Evolutionary conservation across 2,329 filamentous ascomycete species (phyloP).

Genomic region (Fusarium citri): DNA sequence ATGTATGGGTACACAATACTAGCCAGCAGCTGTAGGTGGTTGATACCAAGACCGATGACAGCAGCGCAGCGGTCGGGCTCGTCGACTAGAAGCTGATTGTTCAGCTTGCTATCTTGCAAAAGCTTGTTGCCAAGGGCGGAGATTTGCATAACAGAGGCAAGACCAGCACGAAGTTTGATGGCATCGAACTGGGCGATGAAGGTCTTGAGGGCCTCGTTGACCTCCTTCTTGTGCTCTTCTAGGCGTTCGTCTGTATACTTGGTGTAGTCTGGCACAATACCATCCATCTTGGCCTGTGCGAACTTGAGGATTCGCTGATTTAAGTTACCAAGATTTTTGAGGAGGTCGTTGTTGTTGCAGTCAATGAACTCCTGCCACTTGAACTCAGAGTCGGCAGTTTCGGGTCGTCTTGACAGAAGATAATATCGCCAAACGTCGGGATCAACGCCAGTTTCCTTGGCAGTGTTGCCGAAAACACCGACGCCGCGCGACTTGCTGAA

Average conservation of each 20-base stretch:
- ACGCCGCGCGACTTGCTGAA: slow-evolving; percentile 92
- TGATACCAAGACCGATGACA: slow-evolving; percentile 82
- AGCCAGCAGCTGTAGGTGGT: slow-evolving; percentile 85
- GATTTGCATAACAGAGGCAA: slow-evolving; percentile 74
- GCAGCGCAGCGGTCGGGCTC: slow-evolving; percentile 66
- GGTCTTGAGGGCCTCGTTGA: slow-evolving; percentile 73
- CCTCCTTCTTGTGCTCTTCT: slow-evolving; percentile 67
- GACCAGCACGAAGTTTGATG: slow-evolving; percentile 75
- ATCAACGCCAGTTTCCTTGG: slow-evolving; percentile 84
- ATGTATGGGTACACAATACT: slow-evolving; percentile 86
- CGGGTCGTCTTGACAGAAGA: slow-evolving; percentile 85
- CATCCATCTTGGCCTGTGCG: slow-evolving; percentile 79
- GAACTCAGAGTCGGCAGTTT: slow-evolving; percentile 88
- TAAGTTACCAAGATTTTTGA: slow-evolving; percentile 80
- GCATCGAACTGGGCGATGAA: slow-evolving; percentile 77
- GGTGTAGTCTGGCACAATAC: slow-evolving; percentile 72
- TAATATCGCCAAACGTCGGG: slow-evolving; percentile 95
- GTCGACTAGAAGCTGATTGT: slow-evolving; percentile 66
- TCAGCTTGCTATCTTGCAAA: slow-evolving; percentile 64
- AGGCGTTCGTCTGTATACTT: slow-evolving; percentile 67
- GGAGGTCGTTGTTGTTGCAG: slow-evolving; percentile 89
- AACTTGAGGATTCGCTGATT: slow-evolving; percentile 81
- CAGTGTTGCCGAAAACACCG: slow-evolving; percentile 92
- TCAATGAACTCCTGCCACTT: slow-evolving; percentile 87
- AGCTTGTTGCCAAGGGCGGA: slow-evolving; percentile 67